Conservation (phyloP, 768 basidiomycete genomes). For the Paxillus rubicundulus region DNA sequence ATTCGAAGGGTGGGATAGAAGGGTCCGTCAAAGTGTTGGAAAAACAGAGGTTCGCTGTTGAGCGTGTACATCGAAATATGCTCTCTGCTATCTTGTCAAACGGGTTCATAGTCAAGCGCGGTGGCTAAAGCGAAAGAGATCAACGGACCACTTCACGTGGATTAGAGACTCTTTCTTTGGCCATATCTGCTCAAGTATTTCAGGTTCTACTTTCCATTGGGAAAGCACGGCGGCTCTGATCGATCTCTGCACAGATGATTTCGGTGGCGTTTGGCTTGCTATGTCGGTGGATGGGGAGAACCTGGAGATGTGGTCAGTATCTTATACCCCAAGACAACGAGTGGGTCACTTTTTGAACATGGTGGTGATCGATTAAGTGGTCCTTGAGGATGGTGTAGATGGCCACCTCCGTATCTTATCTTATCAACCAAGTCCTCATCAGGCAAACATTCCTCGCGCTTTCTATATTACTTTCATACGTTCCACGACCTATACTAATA, state of each 20-base stretch:
- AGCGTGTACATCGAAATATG: constrained; percentile 92
- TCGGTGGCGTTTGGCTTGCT: constrained; percentile 85
- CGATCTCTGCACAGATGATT: constrained; percentile 88
- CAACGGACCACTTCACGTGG: constrained; percentile 80
- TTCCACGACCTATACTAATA: constrained; percentile 35
- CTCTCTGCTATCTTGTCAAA: constrained; percentile 69
- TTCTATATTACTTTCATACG: constrained; percentile 29
- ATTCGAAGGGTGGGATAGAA: constrained; percentile 85
- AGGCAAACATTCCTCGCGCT: background rate
- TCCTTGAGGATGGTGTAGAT: background rate
- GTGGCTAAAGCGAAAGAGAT: background rate
- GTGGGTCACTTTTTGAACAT: constrained; percentile 75
- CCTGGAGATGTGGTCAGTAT: constrained; percentile 36
- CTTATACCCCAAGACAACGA: constrained; percentile 2
- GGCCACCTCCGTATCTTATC: constrained; percentile 2
- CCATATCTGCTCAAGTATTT: constrained; percentile 89
- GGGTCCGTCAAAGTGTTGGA: constrained; percentile 96
- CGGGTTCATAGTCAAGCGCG: constrained; percentile 16
- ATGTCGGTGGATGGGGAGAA: constrained; percentile 78
- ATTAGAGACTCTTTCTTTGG: constrained; percentile 96
- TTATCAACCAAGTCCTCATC: constrained; percentile 7
- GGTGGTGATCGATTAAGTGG: constrained; percentile 23
- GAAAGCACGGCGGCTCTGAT: constrained; percentile 78
- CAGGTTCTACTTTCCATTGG: constrained; percentile 80
- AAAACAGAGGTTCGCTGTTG: constrained; percentile 83